Percentiles rank a stretch among this genome's conserved stretches.
Conservation (phyloP, 805 yeast genomes). For the Komagataella pseudopastoris region DNA sequence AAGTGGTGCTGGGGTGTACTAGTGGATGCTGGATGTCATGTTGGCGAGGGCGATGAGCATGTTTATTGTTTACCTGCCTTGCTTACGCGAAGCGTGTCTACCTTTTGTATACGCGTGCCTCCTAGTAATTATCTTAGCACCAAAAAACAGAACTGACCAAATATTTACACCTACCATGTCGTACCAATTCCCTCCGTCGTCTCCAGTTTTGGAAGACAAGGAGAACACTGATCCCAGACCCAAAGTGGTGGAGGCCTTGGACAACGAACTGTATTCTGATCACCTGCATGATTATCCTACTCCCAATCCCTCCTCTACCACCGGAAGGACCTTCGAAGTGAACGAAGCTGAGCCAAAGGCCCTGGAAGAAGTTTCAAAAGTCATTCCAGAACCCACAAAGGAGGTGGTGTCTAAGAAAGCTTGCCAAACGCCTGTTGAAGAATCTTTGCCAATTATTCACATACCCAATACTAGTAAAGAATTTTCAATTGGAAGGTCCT, state of each 20-base stretch:
- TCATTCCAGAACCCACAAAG: neutral
- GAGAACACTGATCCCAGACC: conserved; percentile 7
- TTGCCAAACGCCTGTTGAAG: neutral
- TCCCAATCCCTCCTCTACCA: conserved; percentile 57
- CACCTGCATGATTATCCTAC: conserved; percentile 36
- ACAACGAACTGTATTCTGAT: conserved; percentile 2
- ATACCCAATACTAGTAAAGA: neutral
- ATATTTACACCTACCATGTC: neutral
- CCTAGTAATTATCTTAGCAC: neutral
- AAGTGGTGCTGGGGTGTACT: neutral
- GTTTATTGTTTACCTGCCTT: neutral
- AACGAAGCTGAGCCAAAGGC: neutral
- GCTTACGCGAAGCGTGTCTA: neutral
- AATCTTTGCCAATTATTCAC: neutral
- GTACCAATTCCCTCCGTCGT: conserved; percentile 37
- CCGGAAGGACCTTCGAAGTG: conserved; percentile 14
- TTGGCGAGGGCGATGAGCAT: no score
- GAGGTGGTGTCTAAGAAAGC: neutral
- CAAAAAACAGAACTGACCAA: neutral
- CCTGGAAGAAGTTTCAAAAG: neutral
- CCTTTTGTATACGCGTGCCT: neutral
- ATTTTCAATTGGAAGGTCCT: neutral
- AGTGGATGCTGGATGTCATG: neutral
- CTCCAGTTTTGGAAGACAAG: conserved; percentile 25
- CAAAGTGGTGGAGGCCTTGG: conserved; percentile 16